These are phyloP conservation scores for Malbranchea zuffiana DNA, from an alignment of 2,329 filamentous ascomycete species.

Conservation along the genomic window DNA sequence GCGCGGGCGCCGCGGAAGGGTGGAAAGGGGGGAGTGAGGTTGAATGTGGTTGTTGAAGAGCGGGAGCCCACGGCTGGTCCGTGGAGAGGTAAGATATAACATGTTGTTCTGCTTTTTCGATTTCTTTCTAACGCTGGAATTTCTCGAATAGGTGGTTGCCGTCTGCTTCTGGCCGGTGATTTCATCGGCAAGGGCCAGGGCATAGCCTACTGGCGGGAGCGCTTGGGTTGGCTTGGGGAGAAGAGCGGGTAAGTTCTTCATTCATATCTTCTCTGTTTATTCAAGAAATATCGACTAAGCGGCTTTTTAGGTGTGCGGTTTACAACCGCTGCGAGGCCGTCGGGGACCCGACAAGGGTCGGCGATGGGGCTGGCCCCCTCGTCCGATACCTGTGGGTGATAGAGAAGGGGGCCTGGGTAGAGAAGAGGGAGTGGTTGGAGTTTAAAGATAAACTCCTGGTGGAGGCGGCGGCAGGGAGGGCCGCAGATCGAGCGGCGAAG, in stretches of 20 bases:
- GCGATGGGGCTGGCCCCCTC: background rate
- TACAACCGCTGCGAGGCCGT: slow-evolving; percentile 15
- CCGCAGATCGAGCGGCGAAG: no score
- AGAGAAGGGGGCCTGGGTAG: slow-evolving; percentile 14
- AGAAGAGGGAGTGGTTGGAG: slow-evolving; percentile 10
- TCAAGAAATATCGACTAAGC: background rate
- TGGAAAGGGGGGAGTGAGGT: background rate
- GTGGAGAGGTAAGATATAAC: slow-evolving; percentile 8
- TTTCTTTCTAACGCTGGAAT: background rate
- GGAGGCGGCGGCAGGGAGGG: no score
- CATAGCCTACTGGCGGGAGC: slow-evolving; percentile 11
- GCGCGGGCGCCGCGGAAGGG: background rate
- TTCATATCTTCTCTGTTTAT: background rate
- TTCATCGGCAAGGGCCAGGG: slow-evolving; percentile 9
- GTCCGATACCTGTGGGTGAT: slow-evolving; percentile 12
- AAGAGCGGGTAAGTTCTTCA: slow-evolving; percentile 8
- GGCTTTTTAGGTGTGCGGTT: slow-evolving; percentile 3
- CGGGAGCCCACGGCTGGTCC: background rate
- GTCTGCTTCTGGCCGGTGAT: slow-evolving; percentile 10
- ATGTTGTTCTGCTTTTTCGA: background rate
- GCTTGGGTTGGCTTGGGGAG: slow-evolving; percentile 13
- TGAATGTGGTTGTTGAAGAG: background rate
- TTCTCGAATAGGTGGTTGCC: slow-evolving; percentile 9
- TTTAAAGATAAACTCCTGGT: slow-evolving; percentile 5
- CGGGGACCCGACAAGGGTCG: slow-evolving; percentile 10